Evolutionary conservation across 768 basidiomycete species (phyloP), one percentile per base, ranked within the genome.

Genomic region (Boletus huronensis): DNA sequence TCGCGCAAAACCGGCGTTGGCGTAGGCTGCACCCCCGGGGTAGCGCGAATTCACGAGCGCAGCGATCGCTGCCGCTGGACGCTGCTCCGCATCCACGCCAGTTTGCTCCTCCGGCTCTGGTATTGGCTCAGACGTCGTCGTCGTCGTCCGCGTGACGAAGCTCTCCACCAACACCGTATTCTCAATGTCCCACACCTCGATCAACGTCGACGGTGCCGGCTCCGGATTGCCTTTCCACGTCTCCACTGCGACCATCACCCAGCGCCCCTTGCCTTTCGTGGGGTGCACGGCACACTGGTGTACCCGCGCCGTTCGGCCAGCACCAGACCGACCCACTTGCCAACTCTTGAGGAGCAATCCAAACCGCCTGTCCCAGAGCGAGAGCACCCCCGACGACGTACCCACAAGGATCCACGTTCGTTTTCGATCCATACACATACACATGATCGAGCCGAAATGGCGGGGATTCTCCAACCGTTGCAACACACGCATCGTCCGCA

Each of bases 111-210:
- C 75, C 0, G 81, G 80, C 54, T 84, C 84, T 11, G 79, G 77
- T 8, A 78, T 59, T 8, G 80, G 74, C 40, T 84, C 82, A 0
- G 78, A 68, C 8, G 76, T 53, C 5, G 70, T 62, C 19, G 76
- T 66, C 4, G 77, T 76, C 31, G 72, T 78, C 52, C 84, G 75
- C 7, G 84, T 83, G 31, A 82, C 74, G 64, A 87, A 97, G 6
- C 82, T 85, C 71, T 98, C 95, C 44, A 96, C 88, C 29, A 94
- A 71, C 19, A 74, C 69, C 0, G 83, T 82, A 60, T 84, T 85
- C 70, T 96, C 93, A 48, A 98, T 83, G 65, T 98, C 93, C 91
- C 93, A 97, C 1, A 94, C 89, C 66, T 97, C 93, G 6, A 93
- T 76, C 41, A 93, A 68, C 43, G 65, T 63, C 14, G 78, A 77